Evolutionary conservation across 768 basidiomycete species (phyloP), one percentile per base, ranked within the genome.

Genomic region (Tulasnella sp.): DNA sequence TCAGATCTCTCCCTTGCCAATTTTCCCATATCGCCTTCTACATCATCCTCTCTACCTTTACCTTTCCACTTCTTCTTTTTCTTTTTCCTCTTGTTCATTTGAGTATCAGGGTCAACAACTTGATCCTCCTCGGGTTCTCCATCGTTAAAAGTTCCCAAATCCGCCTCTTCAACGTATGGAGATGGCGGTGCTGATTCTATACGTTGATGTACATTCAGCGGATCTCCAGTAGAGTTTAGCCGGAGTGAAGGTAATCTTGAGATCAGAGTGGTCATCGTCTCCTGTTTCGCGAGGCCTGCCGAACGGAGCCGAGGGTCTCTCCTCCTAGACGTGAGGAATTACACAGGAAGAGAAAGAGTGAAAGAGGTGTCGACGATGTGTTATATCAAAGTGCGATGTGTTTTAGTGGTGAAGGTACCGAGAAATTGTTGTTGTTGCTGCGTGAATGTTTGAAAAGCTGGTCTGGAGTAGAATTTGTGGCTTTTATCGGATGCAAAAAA

Each of bases 1-100:
- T 59, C 58, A 3, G 58, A 59, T 19, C 64, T 51, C 4, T 63
- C 61, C 5, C 55, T n/a, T n/a, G n/a, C 57, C 37, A 62, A 58
- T 19, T 39, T 27, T 29, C 10, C 27, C 13, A 19, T 10, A 32
- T 19, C 29, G 27, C 43, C 8, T 28, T 40, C 24, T 40, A 40
- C 48, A 28, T 22, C 15, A 15, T 35, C 22, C 27, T 37, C 48
- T 29, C 61, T 57, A 40, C 42, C 37, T 59, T 62, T 65, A 54
- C 58, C 60, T 54, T 59, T 60, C 58, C 61, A 44, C 25, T 7
- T 50, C 43, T 16, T 45, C 48, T 42, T 50, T n/a, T 20, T 9
- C 43, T n/a, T 25, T 31, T 31, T 45, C 28, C 3, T 39, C 37
- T 25, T 39, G 16, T 42, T 41, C 19, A 22, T 42, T 39, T n/a